These are phyloP conservation scores for Candida smagusa DNA, from an alignment of 1,139 yeast species.

Conservation along the genomic window DNA sequence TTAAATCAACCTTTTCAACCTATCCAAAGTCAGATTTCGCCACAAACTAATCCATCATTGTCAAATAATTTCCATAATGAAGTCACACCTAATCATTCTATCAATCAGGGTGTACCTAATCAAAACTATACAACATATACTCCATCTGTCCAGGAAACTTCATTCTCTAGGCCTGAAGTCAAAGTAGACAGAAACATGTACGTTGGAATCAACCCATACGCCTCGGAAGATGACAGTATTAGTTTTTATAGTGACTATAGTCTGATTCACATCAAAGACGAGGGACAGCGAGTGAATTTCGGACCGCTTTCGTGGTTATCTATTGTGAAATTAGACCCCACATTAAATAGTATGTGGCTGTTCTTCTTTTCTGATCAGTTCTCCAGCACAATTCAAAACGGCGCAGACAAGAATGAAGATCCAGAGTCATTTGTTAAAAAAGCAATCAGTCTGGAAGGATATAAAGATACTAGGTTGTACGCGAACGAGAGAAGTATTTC, in stretches of 20 bases:
- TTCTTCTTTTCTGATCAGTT: constrained; percentile 7
- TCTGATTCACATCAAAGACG: constrained; percentile 22
- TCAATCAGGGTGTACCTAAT: too few relatives aligned
- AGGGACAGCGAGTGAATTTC: constrained; percentile 15
- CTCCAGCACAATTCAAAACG: background rate
- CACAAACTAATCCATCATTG: too few relatives aligned
- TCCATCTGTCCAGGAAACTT: too few relatives aligned
- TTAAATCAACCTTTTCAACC: too few relatives aligned
- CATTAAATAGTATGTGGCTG: constrained; percentile 15
- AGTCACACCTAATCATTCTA: too few relatives aligned
- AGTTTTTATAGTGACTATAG: constrained; percentile 21
- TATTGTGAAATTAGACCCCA: constrained; percentile 18
- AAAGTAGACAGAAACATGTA: background rate
- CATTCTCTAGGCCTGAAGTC: too few relatives aligned
- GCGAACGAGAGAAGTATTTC: background rate
- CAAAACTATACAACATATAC: too few relatives aligned
- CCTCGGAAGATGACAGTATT: constrained; percentile 12
- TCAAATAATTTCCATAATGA: too few relatives aligned
- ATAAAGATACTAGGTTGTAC: constrained; percentile 17
- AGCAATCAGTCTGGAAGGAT: constrained; percentile 30
- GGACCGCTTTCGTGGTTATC: constrained; percentile 37
- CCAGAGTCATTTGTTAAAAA: constrained; percentile 18
- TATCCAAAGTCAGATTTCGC: too few relatives aligned
- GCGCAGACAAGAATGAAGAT: background rate
- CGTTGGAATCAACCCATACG: constrained; percentile 27